Evolutionary conservation across 2,329 filamentous ascomycete species (phyloP), one percentile per base, ranked within the genome.

Genomic region (Pyrenochaeta sp.): DNA sequence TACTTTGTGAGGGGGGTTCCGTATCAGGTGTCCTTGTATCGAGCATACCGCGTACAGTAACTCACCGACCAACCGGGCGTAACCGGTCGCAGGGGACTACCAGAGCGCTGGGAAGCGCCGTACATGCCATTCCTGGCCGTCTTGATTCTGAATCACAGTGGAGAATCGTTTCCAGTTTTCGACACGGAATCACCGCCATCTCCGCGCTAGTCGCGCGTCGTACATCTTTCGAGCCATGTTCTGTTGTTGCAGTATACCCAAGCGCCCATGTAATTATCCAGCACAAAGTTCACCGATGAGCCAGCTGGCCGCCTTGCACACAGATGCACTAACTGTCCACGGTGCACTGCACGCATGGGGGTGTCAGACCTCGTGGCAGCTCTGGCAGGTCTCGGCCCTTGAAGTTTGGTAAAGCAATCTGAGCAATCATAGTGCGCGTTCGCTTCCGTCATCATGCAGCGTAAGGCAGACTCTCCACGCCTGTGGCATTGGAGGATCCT

Each of bases 341-440:
- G 57, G 49, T 52, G 56, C 59, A 36, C 52, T 52, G 54, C 59
- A 55, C 56, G 51, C 44, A 57, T 54, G 44, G 54, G 60, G 50
- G 50, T 54, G 50, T 62, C 57, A 60, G 59, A 54, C 67, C 68
- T 69, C 66, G 66, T 72, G 68, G 69, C 69, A 65, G 52, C 40
- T 54, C 51, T 56, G 47, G 54, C 49, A 52, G 56, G 67, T 67
- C 68, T 61, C 64, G 61, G 61, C 62, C 63, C 52, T 49, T 27
- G 50, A 25, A 45, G 45, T 64, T 59, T 67, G 39, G 34, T 39
- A 62, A 65, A 61, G 52, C 48, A 59, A 54, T 42, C 30, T 56
- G 52, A 54, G 54, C 62, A 69, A 63, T 61, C 56, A 66, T 27
- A 45, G 50, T 48, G 39, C 54, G 47, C 32, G 37, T 51, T 55